These are phyloP conservation scores for Sporisorium reilianum DNA, from an alignment of 1,284 basidiomycete species.

Conservation along the genomic window DNA sequence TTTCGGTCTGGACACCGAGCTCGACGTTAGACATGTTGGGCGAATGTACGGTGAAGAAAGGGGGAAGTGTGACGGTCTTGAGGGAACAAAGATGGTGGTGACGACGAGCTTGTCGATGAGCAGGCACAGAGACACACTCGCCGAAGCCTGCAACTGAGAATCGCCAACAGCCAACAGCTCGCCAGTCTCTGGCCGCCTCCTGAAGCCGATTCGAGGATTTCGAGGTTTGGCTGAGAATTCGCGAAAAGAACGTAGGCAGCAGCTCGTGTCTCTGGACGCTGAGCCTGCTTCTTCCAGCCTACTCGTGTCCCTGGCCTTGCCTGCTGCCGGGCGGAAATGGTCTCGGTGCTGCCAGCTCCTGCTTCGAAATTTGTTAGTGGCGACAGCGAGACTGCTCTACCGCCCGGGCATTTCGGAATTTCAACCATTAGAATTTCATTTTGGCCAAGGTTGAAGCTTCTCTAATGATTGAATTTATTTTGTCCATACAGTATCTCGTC, in stretches of 20 bases:
- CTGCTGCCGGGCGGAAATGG: no score
- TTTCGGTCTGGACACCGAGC: conserved; percentile 68
- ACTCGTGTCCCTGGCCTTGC: no score
- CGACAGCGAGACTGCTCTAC: background rate
- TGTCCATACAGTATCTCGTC: background rate
- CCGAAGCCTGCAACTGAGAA: background rate
- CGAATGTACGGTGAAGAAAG: conserved; percentile 49
- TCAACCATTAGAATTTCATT: background rate
- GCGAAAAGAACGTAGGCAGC: conserved; percentile 1
- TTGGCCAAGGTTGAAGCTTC: no score
- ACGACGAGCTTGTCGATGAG: conserved; percentile 34
- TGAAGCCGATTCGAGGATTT: conserved; percentile 8
- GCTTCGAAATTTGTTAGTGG: background rate
- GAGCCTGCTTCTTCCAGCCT: conserved; percentile 5
- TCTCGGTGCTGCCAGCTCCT: background rate
- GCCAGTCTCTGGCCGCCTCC: background rate
- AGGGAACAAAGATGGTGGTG: conserved; percentile 35
- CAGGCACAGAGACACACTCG: conserved; percentile 16
- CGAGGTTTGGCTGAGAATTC: conserved; percentile 2
- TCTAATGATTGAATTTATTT: background rate
- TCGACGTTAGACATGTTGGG: conserved; percentile 67
- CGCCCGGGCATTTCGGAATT: background rate
- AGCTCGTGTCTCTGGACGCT: background rate
- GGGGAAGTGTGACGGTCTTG: conserved; percentile 35
- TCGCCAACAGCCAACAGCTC: background rate